Evolutionary conservation across 2,329 filamentous ascomycete species (phyloP).

Genomic region (Tolypocladium sp.): DNA sequence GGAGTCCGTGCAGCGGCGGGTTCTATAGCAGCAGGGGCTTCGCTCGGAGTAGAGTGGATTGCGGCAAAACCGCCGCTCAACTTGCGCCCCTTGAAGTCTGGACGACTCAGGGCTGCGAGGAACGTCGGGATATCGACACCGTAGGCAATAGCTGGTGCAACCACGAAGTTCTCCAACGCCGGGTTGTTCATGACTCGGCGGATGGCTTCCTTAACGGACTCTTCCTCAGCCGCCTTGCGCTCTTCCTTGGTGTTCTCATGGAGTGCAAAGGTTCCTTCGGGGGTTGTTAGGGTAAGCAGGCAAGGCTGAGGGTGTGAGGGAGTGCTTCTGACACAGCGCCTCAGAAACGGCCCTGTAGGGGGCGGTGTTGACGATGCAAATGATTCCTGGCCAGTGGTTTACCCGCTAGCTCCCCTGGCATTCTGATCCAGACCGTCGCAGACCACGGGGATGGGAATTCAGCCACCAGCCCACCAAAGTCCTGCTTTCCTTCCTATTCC

Average conservation of each 20-base stretch:
- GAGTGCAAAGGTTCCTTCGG: not conserved
- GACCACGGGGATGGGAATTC: no score
- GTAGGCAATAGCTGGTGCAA: conserved; percentile 39
- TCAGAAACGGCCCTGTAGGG: no score
- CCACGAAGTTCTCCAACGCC: conserved; percentile 29
- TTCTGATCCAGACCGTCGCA: no score
- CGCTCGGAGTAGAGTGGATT: conserved; percentile 16
- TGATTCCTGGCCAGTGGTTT: no score
- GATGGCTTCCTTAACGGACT: conserved; percentile 37
- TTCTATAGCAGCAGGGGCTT: conserved; percentile 1
- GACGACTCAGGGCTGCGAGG: conserved; percentile 20
- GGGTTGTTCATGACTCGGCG: conserved; percentile 33
- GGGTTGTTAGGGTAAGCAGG: not conserved
- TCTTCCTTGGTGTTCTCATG: conserved; percentile 28
- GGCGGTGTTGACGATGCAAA: no score
- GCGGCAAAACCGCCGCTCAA: conserved; percentile 26
- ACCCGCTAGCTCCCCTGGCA: no score
- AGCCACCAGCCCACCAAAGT: no score
- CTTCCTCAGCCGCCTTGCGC: conserved; percentile 25
- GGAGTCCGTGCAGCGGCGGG: conserved; percentile 7
- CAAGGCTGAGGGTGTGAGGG: no score
- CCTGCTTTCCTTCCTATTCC: no score
- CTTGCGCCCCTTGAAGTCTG: conserved; percentile 39
- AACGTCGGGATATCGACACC: conserved; percentile 39
- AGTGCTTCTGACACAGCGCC: no score